Conservation (phyloP, 2,329 filamentous ascomycete species). For the Monascus ruber region DNA sequence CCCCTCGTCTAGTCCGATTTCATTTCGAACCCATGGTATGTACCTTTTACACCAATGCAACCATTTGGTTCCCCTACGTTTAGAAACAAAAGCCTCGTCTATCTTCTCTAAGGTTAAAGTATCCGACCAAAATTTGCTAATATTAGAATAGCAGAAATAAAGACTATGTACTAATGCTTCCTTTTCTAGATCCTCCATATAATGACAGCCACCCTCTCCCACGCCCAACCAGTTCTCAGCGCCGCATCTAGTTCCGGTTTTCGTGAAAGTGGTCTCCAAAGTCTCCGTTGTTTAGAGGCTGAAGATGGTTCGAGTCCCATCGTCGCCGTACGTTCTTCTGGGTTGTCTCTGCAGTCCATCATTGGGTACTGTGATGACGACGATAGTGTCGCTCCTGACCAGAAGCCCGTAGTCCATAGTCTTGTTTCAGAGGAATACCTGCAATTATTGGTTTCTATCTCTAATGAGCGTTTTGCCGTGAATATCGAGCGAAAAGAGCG, state of each 20-base stretch:
- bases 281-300: constrained; percentile 44
- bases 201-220: constrained; percentile 59
- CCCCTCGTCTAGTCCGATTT: constrained; percentile 55
- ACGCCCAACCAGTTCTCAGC: constrained; percentile 64
- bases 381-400: constrained; percentile 23
- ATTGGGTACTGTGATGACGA: constrained; percentile 46
- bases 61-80: no score
- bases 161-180: background rate
- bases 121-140: constrained; percentile 1
- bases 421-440: constrained; percentile 60
- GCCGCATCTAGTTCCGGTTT: constrained; percentile 75
- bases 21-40: constrained; percentile 93
- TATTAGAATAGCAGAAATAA: constrained; percentile 3
- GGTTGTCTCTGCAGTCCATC: constrained; percentile 69
- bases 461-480: constrained; percentile 48
- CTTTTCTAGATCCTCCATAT: constrained; percentile 73
- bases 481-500: constrained; percentile 31
- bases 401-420: constrained; percentile 28
- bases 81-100: background rate
- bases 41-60: constrained; percentile 1
- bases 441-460: constrained; percentile 52
- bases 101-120: background rate
- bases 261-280: constrained; percentile 68
- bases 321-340: constrained; percentile 75
- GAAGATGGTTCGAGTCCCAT: constrained; percentile 50